A percentile compares a stretch with the other conserved stretches of the same genome.
Conservation (phyloP, 2,329 filamentous ascomycete genomes). For the Colletotrichum sp. region DNA sequence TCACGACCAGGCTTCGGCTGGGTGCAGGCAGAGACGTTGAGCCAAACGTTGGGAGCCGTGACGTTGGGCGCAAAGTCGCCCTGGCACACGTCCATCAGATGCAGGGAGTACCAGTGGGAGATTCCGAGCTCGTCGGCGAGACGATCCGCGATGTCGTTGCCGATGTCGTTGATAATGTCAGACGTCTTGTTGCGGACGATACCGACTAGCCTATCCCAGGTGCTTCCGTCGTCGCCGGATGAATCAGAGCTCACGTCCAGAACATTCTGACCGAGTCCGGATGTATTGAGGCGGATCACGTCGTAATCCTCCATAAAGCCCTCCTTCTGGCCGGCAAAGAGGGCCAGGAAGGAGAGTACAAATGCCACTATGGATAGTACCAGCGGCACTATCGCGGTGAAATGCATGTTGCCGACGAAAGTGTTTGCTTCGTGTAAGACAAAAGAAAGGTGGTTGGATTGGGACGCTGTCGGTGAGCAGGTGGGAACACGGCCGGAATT, state of each 20-base stretch:
- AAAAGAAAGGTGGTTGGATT: not conserved
- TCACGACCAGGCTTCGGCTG: slow-evolving; percentile 41
- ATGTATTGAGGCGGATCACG: slow-evolving; percentile 43
- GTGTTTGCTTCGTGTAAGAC: not conserved
- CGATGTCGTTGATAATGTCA: slow-evolving; percentile 43
- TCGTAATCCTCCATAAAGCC: slow-evolving; percentile 50
- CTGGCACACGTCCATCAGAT: slow-evolving; percentile 52
- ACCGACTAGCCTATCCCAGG: slow-evolving; percentile 30
- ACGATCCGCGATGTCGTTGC: slow-evolving; percentile 43
- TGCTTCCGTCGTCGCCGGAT: slow-evolving; percentile 25
- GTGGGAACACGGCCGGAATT: not conserved
- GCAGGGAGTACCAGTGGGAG: slow-evolving; percentile 56
- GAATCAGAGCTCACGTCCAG: slow-evolving; percentile 11
- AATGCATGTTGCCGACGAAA: slow-evolving; percentile 23
- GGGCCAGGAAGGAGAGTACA: slow-evolving; percentile 41
- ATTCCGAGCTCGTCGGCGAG: slow-evolving; percentile 49
- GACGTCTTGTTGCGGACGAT: slow-evolving; percentile 36
- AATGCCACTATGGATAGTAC: slow-evolving; percentile 41
- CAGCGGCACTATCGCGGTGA: slow-evolving; percentile 39
- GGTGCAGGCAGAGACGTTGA: slow-evolving; percentile 52
- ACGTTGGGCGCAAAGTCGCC: slow-evolving; percentile 50
- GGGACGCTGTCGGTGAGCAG: not conserved
- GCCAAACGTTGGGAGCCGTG: slow-evolving; percentile 37
- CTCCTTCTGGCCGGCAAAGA: slow-evolving; percentile 43
- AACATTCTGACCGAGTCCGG: slow-evolving; percentile 40